Evolutionary conservation across 2,329 filamentous ascomycete species (phyloP).

Genomic region (Cladobotryum mycophilum): DNA sequence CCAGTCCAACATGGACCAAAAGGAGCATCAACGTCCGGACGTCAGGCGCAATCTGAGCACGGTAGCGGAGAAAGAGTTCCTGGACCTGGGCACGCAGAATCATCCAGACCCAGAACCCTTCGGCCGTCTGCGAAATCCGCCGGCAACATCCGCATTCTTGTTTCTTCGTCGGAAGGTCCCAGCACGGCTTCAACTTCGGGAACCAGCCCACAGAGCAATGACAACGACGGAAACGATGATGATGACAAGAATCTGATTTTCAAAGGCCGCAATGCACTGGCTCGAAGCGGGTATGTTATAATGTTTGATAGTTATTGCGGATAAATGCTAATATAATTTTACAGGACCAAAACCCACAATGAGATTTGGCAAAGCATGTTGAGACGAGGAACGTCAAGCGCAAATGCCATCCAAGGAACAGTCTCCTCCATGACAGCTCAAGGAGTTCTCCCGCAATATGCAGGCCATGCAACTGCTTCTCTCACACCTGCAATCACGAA

Average conservation of each 20-base stretch:
- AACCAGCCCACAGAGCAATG: not conserved
- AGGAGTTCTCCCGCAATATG: conserved; percentile 48
- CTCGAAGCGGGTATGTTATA: conserved; percentile 25
- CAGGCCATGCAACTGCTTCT: conserved; percentile 46
- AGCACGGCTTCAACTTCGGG: conserved; percentile 2
- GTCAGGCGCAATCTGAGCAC: not conserved
- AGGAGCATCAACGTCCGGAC: not conserved
- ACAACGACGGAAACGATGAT: conserved; percentile 22
- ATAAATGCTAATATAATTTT: conserved; percentile 10
- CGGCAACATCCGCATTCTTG: not conserved
- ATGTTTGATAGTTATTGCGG: too few relatives aligned
- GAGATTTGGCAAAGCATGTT: conserved; percentile 46
- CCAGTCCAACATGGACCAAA: conserved; percentile 10
- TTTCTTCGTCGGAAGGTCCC: not conserved
- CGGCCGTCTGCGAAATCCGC: not conserved
- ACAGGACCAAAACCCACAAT: conserved; percentile 34
- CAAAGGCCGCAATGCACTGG: conserved; percentile 28
- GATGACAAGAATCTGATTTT: conserved; percentile 32
- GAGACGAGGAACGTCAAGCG: conserved; percentile 46
- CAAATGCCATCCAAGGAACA: conserved; percentile 38
- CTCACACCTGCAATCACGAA: conserved; percentile 40
- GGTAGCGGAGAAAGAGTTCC: not conserved
- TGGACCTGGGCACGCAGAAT: not conserved
- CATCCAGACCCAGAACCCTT: not conserved
- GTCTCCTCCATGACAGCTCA: conserved; percentile 49